Percentiles rank a stretch among this genome's conserved stretches.
phyloP scores from a whole-genome alignment of 768 basidiomycete species.

The Sporobolomyces roseus region DNA sequence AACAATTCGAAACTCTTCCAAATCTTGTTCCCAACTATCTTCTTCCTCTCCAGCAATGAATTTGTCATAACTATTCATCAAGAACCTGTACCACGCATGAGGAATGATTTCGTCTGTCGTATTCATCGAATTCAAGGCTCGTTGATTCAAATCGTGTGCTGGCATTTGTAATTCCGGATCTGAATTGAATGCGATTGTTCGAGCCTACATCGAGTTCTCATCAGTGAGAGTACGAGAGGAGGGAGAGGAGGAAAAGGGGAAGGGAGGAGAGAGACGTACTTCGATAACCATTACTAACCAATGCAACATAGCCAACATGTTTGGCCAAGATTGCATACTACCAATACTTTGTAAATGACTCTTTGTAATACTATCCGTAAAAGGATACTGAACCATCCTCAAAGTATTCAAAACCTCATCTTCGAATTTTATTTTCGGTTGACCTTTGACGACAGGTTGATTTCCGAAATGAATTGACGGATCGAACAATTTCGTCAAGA shows the following conservation, averaged over 20 bases:
- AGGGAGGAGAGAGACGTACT: constrained; percentile 51
- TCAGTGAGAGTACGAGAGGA: neutral
- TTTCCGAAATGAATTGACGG: constrained; percentile 51
- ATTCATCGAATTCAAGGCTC: neutral
- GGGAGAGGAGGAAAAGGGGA: neutral
- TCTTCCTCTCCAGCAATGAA: constrained; percentile 61
- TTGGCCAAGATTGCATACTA: constrained; percentile 87
- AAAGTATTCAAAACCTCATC: constrained; percentile 77
- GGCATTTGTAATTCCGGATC: constrained; percentile 56
- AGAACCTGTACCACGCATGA: constrained; percentile 43
- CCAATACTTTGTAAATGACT: constrained; percentile 86
- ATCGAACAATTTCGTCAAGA: constrained; percentile 66
- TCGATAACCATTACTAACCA: constrained; percentile 86
- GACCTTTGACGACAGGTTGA: constrained; percentile 56
- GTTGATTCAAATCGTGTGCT: constrained; percentile 58
- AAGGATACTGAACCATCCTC: constrained; percentile 76
- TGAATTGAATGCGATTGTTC: constrained; percentile 34
- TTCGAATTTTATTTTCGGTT: constrained; percentile 59
- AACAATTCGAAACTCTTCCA: constrained; percentile 17
- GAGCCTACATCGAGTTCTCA: constrained; percentile 16
- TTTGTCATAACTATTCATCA: constrained; percentile 56
- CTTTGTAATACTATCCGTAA: constrained; percentile 68
- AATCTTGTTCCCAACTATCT: constrained; percentile 54
- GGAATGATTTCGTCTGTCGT: constrained; percentile 29
- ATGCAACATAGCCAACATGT: constrained; percentile 77